Conservation (phyloP, 371 early-diverging fungal genomes). For the Mortierella sp. region DNA sequence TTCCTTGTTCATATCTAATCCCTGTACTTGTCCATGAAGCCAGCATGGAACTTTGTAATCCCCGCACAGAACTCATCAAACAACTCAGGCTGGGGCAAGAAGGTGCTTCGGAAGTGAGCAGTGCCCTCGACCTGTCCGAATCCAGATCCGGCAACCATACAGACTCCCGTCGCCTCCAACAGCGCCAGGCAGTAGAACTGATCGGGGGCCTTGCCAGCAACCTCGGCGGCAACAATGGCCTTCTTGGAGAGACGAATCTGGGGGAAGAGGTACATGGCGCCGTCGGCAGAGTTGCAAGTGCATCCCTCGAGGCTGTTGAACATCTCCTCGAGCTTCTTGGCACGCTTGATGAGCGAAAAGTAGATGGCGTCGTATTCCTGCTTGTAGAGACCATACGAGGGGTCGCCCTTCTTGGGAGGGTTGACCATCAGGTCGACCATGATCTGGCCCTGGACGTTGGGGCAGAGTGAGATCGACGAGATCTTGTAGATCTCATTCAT, state of each 20-base stretch:
- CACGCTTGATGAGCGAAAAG: conserved; percentile 86
- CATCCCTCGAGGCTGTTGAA: conserved; percentile 91
- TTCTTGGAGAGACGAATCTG: conserved; percentile 78
- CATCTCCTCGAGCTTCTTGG: conserved; percentile 78
- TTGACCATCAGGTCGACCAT: conserved; percentile 96
- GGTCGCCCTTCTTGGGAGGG: conserved; percentile 88
- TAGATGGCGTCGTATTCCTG: conserved; percentile 83
- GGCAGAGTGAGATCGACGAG: conserved; percentile 92
- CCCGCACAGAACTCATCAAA: conserved; percentile 89
- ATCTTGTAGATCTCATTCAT: conserved; percentile 93
- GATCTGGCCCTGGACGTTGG: conserved; percentile 89
- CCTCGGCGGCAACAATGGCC: conserved; percentile 83
- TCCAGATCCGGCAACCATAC: conserved; percentile 90
- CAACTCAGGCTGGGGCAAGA: conserved; percentile 93
- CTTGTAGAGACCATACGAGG: conserved; percentile 81
- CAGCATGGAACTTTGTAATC: conserved; percentile 83
- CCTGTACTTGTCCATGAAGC: conserved; percentile 83
- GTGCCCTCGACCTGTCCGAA: conserved; percentile 94
- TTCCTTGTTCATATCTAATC: conserved; percentile 33
- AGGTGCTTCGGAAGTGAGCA: conserved; percentile 96
- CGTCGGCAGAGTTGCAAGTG: conserved; percentile 90
- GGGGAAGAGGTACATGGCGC: conserved; percentile 98
- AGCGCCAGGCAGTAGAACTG: conserved; percentile 90
- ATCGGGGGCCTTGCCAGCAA: conserved; percentile 81
- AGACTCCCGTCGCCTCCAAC: conserved; percentile 95